These are phyloP conservation scores for Fraxinus albicans DNA, from an alignment of 305 asterid species.

Conservation along the genomic window DNA sequence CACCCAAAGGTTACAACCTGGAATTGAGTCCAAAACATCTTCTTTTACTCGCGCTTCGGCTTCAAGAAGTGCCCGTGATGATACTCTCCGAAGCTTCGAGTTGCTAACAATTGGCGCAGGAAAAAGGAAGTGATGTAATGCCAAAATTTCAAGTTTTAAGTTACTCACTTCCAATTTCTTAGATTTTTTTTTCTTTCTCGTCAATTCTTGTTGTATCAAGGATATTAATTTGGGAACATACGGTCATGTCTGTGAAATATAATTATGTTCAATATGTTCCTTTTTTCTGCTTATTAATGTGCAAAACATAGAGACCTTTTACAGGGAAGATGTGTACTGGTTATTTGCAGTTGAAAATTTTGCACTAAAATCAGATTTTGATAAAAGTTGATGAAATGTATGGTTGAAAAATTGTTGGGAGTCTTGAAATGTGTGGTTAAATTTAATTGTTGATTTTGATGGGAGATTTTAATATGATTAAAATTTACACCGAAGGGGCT, in stretches of 20 bases:
- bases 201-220: neutral
- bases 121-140: constrained; percentile 31
- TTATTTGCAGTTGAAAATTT: neutral
- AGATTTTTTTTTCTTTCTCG: neutral
- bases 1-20: constrained; percentile 76
- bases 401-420: neutral
- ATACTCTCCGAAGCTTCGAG: constrained; percentile 91
- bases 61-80: constrained; percentile 64
- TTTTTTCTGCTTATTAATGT: neutral
- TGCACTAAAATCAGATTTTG: neutral
- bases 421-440: neutral
- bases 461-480: neutral
- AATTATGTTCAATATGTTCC: neutral
- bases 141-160: neutral
- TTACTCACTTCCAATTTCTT: neutral
- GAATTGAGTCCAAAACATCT: constrained; percentile 72
- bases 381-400: no score
- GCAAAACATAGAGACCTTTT: neutral
- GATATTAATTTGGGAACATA: neutral
- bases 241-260: neutral
- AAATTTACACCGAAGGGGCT: neutral
- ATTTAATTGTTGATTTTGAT: no score
- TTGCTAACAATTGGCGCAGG: constrained; percentile 61
- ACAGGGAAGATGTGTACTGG: neutral
- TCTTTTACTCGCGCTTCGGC: constrained; percentile 59